These are phyloP conservation scores for Phytophthora agathidicida DNA, from an alignment of 352 stramenopile genomes.

Conservation along the genomic window DNA sequence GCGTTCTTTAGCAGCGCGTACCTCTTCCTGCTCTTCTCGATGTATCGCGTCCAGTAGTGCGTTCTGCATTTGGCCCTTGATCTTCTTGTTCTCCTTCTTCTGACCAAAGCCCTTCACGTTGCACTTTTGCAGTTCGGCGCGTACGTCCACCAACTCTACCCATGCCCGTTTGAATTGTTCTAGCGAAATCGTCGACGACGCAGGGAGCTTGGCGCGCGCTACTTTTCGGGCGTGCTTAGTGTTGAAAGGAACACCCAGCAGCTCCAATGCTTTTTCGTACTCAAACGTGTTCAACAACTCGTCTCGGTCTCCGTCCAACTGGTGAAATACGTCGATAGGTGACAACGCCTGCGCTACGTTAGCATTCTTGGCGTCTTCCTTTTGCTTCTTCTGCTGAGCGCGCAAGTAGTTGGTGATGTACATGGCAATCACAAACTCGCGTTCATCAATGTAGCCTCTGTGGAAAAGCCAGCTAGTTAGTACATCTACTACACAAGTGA, in stretches of 20 bases:
- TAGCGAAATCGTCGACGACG: slow-evolving; percentile 40
- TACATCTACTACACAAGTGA: background rate
- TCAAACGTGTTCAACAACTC: slow-evolving; percentile 68
- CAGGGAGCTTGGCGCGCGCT: slow-evolving; percentile 41
- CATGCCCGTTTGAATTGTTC: slow-evolving; percentile 67
- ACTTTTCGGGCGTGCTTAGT: slow-evolving; percentile 22
- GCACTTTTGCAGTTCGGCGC: slow-evolving; percentile 48
- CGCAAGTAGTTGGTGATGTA: slow-evolving; percentile 81
- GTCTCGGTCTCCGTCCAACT: slow-evolving; percentile 66
- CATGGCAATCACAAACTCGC: slow-evolving; percentile 74
- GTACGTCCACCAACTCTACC: slow-evolving; percentile 55
- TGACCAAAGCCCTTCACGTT: slow-evolving; percentile 11
- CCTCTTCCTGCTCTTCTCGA: slow-evolving; percentile 54
- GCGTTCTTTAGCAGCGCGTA: too few relatives aligned
- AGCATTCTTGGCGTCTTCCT: background rate
- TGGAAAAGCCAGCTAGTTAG: slow-evolving; percentile 1
- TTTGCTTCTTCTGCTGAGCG: slow-evolving; percentile 16
- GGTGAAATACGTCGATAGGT: slow-evolving; percentile 63
- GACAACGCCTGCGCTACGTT: slow-evolving; percentile 34
- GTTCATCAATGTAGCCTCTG: slow-evolving; percentile 72
- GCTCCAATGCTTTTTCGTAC: slow-evolving; percentile 64
- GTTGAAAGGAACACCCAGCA: slow-evolving; percentile 40
- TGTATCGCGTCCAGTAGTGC: slow-evolving; percentile 46
- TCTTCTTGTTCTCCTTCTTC: slow-evolving; percentile 25
- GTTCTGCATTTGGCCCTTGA: slow-evolving; percentile 29